A percentile compares a stretch with the other conserved stretches of the same genome.
Conservation (phyloP, 768 basidiomycete genomes). For the Rhodotorula diobovata region DNA sequence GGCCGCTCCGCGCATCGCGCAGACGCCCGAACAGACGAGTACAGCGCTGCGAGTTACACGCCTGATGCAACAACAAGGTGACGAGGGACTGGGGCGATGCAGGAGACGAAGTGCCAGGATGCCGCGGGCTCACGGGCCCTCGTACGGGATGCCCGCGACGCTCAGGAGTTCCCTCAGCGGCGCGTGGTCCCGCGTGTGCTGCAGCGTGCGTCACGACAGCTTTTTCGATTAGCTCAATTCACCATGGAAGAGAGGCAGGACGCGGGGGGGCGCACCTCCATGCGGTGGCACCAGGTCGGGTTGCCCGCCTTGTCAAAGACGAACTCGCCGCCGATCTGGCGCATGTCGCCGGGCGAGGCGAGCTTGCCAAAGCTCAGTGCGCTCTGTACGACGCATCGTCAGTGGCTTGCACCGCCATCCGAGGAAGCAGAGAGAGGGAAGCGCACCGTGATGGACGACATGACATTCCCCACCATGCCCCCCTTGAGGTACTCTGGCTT, state of each 20-base stretch:
- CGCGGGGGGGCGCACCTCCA: constrained; percentile 11
- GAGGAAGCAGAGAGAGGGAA: constrained; percentile 57
- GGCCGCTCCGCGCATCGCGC: too few species aligned
- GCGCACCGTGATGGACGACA: constrained; percentile 63
- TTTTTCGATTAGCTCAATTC: too few species aligned
- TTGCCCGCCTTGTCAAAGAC: constrained; percentile 51
- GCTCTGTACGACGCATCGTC: constrained; percentile 52
- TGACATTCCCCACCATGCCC: constrained; percentile 52
- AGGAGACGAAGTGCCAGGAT: not conserved
- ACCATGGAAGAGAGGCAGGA: too few species aligned
- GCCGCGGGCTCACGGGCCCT: not conserved
- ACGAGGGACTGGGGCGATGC: not conserved
- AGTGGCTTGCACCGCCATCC: too few species aligned
- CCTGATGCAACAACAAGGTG: too few species aligned
- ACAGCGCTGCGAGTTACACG: not conserved
- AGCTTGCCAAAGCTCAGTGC: constrained; percentile 58
- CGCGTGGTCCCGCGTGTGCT: constrained; percentile 36
- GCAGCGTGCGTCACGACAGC: not conserved
- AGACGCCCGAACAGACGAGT: not conserved
- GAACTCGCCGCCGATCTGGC: constrained; percentile 87
- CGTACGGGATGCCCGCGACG: constrained; percentile 10
- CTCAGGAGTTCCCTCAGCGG: constrained; percentile 12
- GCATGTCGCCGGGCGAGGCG: constrained; percentile 55
- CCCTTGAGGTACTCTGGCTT: constrained; percentile 44
- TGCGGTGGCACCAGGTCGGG: constrained; percentile 9